phyloP scores from a whole-genome alignment of 371 early-diverging fungal genomes.

The Thermomucor indicae-seudaticae region DNA sequence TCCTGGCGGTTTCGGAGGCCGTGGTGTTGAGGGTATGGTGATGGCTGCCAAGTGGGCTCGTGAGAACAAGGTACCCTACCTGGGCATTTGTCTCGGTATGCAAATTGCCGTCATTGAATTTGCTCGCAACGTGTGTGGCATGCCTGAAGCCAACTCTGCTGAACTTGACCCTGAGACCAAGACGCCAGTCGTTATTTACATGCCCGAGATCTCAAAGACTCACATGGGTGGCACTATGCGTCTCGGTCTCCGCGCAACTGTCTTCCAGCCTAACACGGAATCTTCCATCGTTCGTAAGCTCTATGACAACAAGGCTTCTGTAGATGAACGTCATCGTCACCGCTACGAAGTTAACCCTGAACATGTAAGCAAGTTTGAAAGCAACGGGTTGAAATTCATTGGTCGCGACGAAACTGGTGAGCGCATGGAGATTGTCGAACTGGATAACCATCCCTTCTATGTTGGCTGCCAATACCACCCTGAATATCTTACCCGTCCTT shows the following conservation, averaged over 20 bases:
- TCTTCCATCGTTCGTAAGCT: constrained; percentile 54
- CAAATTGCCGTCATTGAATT: constrained; percentile 99
- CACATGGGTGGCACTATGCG: constrained; percentile 98
- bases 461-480: constrained; percentile 99
- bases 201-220: constrained; percentile 96
- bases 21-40: constrained; percentile 98
- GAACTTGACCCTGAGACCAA: constrained; percentile 78
- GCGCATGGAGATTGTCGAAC: constrained; percentile 97
- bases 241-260: constrained; percentile 86
- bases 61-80: constrained; percentile 96
- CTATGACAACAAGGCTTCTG: constrained; percentile 61
- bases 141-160: constrained; percentile 81
- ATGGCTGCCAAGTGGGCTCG: constrained; percentile 97
- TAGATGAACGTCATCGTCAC: constrained; percentile 98
- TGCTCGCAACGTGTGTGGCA: constrained; percentile 92
- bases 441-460: constrained; percentile 93
- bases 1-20: constrained; percentile 99
- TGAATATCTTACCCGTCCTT: constrained; percentile 96
- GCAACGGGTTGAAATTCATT: constrained; percentile 85
- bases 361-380: constrained; percentile 73
- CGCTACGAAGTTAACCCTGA: constrained; percentile 98
- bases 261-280: constrained; percentile 71
- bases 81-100: constrained; percentile 99
- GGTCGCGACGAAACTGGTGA: constrained; percentile 92
- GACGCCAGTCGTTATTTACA: constrained; percentile 86